Percentiles rank a stretch among this genome's conserved stretches.
Evolutionary conservation across 805 yeast species (phyloP).

Genomic region (Wickerhamiella alocasiicola): DNA sequence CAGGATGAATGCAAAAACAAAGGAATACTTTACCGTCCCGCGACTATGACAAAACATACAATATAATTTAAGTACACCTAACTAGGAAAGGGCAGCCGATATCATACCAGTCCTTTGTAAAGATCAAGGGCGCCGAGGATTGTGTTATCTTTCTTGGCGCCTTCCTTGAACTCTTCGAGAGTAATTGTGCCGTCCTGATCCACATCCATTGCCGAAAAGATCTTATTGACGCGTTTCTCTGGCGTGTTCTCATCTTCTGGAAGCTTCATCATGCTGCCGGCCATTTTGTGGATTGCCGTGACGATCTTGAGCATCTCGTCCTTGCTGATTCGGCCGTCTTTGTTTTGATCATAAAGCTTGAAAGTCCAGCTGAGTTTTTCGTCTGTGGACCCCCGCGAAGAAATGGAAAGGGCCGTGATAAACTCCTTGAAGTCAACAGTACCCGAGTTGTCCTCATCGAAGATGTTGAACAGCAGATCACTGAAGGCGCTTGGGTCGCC

Average conservation of each 20-base stretch:
- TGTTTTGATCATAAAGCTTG: conserved; percentile 70
- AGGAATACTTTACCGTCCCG: too few relatives aligned
- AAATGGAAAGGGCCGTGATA: conserved; percentile 72
- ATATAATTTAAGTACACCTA: neutral
- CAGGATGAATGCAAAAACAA: too few relatives aligned
- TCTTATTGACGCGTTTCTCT: conserved; percentile 69
- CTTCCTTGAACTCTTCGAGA: conserved; percentile 73
- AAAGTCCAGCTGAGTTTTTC: conserved; percentile 88
- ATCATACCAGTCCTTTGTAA: conserved; percentile 64
- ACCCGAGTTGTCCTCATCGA: conserved; percentile 72
- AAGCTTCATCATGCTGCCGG: conserved; percentile 82
- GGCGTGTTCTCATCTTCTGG: conserved; percentile 89
- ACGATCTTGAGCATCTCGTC: conserved; percentile 72
- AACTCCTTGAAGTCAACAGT: conserved; percentile 85
- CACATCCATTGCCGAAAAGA: conserved; percentile 63
- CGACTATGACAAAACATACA: too few relatives aligned
- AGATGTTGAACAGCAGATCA: conserved; percentile 73
- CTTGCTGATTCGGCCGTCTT: conserved; percentile 62
- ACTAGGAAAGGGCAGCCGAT: neutral
- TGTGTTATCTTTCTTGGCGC: conserved; percentile 66
- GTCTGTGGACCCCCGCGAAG: conserved; percentile 72
- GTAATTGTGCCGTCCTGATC: conserved; percentile 56
- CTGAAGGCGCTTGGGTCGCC: conserved; percentile 94
- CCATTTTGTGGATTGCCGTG: conserved; percentile 81
- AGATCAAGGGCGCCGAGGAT: conserved; percentile 64